These are phyloP conservation scores for Chondrostereum purpureum DNA, from an alignment of 1,284 basidiomycete species.

Conservation along the genomic window DNA sequence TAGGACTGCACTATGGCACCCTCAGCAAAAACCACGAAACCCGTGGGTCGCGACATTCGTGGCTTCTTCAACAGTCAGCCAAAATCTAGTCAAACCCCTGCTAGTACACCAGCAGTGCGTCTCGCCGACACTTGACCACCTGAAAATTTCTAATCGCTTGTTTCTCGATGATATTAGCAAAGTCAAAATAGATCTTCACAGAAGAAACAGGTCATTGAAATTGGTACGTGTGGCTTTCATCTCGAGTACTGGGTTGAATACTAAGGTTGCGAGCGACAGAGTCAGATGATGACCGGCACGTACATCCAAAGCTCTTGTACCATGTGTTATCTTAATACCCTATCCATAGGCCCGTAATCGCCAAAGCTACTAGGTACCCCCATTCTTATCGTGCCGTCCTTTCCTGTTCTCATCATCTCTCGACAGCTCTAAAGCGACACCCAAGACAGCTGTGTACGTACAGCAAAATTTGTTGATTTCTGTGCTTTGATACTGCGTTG, in stretches of 20 bases:
- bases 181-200: not conserved
- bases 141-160: constrained; percentile 5
- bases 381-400: too few relatives aligned
- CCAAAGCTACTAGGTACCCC: not conserved
- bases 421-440: not conserved
- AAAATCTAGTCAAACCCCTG: constrained; percentile 10
- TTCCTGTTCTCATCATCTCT: too few relatives aligned
- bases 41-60: constrained; percentile 33
- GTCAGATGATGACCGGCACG: too few relatives aligned
- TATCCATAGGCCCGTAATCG: not conserved
- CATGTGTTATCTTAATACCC: not conserved
- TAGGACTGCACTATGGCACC: constrained; percentile 16
- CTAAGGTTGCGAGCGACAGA: too few relatives aligned
- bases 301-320: too few relatives aligned
- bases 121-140: not conserved
- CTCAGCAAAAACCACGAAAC: constrained; percentile 20
- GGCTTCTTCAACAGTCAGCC: constrained; percentile 32
- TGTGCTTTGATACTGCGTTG: not conserved
- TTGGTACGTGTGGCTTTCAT: not conserved
- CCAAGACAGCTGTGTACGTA: not conserved
- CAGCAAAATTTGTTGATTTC: not conserved
- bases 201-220: not conserved
- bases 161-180: not conserved
- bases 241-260: not conserved
- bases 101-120: constrained; percentile 9